phyloP scores from a whole-genome alignment of 306 rosid species.

The Vigna angularis region DNA sequence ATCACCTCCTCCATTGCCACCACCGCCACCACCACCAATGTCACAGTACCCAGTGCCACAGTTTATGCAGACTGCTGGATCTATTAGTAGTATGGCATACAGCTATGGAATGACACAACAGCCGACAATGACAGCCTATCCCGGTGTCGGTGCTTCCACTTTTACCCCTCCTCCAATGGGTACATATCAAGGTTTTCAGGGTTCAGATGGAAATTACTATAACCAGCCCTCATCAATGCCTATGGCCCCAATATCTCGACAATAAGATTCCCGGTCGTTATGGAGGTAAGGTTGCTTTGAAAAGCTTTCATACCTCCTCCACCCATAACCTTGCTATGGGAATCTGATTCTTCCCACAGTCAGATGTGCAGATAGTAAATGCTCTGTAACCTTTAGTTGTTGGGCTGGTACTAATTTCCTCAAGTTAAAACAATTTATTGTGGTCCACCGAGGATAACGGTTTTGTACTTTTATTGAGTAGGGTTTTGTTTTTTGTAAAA shows the following conservation, averaged over 20 bases:
- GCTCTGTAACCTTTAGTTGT: conserved; percentile 51
- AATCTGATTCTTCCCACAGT: conserved; percentile 53
- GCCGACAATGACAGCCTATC: conserved; percentile 62
- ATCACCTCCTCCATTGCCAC: conserved; percentile 89
- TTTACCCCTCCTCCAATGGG: conserved; percentile 57
- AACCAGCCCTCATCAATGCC: conserved; percentile 84
- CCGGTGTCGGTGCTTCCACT: conserved; percentile 59
- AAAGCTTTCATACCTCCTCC: conserved; percentile 41
- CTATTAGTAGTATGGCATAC: conserved; percentile 61
- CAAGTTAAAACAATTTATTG: conserved; percentile 39
- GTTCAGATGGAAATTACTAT: conserved; percentile 83
- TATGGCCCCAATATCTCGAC: conserved; percentile 85
- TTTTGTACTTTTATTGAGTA: conserved; percentile 42
- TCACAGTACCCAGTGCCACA: conserved; percentile 74
- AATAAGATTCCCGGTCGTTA: conserved; percentile 50
- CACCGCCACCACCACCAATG: conserved; percentile 81
- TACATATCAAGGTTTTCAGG: conserved; percentile 85
- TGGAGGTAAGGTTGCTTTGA: conserved; percentile 30
- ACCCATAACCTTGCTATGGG: conserved; percentile 46
- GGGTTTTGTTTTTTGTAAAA: conserved; percentile 45
- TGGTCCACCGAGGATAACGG: conserved; percentile 41
- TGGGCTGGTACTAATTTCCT: conserved; percentile 39
- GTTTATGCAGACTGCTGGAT: conserved; percentile 71
- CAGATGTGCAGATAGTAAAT: conserved; percentile 70
- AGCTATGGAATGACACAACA: conserved; percentile 70